Percentiles rank a stretch among this genome's conserved stretches.
Evolutionary conservation across 164 flowering plant species (phyloP).

Genomic region (Aristolochia californica): DNA sequence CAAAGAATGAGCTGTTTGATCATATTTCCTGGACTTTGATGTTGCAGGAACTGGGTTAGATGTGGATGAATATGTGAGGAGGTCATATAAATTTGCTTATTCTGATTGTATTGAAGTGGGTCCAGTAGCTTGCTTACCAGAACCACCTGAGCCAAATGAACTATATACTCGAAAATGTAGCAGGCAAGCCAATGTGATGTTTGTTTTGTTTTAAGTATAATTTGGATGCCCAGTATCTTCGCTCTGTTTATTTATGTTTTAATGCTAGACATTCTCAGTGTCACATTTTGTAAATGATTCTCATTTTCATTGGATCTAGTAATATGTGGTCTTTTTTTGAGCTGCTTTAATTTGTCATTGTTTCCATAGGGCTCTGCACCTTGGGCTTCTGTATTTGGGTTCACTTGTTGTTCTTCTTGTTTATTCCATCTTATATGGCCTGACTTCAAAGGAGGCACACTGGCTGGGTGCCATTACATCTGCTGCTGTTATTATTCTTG

Average conservation of each 20-base stretch:
- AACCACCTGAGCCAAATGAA: slow-evolving; percentile 95
- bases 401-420: slow-evolving; percentile 79
- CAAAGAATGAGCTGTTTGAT: neutral
- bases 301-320: neutral
- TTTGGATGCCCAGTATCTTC: neutral
- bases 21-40: slow-evolving; percentile 3
- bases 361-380: slow-evolving; percentile 69
- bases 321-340: neutral
- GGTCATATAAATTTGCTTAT: slow-evolving; percentile 92
- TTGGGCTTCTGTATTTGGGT: slow-evolving; percentile 81
- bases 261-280: too few relatives aligned
- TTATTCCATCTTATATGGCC: slow-evolving; percentile 87
- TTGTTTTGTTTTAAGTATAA: neutral
- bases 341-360: slow-evolving; percentile 7
- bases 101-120: slow-evolving; percentile 95
- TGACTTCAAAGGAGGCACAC: slow-evolving; percentile 73
- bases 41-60: slow-evolving; percentile 81
- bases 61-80: slow-evolving; percentile 95
- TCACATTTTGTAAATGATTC: too few relatives aligned
- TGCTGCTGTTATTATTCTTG: slow-evolving; percentile 89
- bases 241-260: too few relatives aligned
- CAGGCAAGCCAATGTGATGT: slow-evolving; percentile 38
- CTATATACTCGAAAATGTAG: slow-evolving; percentile 78
- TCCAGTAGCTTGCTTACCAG: slow-evolving; percentile 80
- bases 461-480: slow-evolving; percentile 97